Base-by-base conservation (phyloP, 352 stramenopile species). In the Globisporangium nagaii region DNA sequence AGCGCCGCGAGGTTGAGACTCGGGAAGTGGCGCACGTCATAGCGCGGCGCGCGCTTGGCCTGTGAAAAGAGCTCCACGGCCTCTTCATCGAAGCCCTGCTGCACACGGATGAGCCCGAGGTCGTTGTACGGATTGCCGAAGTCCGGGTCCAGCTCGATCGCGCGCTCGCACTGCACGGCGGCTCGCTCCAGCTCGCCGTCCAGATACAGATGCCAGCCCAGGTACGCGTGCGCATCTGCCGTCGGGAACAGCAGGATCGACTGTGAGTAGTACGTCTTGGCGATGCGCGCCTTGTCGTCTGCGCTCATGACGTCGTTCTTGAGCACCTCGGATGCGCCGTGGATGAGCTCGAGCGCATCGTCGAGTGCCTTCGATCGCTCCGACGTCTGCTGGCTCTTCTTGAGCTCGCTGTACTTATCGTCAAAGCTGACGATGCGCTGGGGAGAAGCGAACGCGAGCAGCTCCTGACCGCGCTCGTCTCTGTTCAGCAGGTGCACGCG, bases 81-180 rank as follows among this genome's bases (percentile, higher is more conserved):
- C 40, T 86, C 78, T 1, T 83, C 58, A 30, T 84, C 68, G 36
- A 65, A 69, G 3, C 76, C 80, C 56, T 89, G 70, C 15, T 87
- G 63, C 4, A 83, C 63, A 6, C 74, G 75, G 25, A 91, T 83
- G 7, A 88, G 60, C 3, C 71, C 80, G 24, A 91, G 71, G 37
- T 88, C 74, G 47, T 89, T 89, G 61, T 89, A 91, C 22, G 80
- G 47, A 25, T 88, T 89, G 4, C 80, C 80, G 45, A 89, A 84
- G 31, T 60, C 43, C 24, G 78, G 76, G 31, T 91, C 80, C n/a
- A 91, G 47, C 50, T 76, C 65, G 30, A 89, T 88, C 27, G 80
- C 78, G 11, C 67, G 65, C 39, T 81, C 60, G 40, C 76, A 88
- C 51, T 91, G 68, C n/a, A 35, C 55, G 5, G 83, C 64, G 0